Evolutionary conservation across 83 land plant genomes (phyloP), one percentile per base, ranked within the genome.

Genomic region (Larix sibirica): DNA sequence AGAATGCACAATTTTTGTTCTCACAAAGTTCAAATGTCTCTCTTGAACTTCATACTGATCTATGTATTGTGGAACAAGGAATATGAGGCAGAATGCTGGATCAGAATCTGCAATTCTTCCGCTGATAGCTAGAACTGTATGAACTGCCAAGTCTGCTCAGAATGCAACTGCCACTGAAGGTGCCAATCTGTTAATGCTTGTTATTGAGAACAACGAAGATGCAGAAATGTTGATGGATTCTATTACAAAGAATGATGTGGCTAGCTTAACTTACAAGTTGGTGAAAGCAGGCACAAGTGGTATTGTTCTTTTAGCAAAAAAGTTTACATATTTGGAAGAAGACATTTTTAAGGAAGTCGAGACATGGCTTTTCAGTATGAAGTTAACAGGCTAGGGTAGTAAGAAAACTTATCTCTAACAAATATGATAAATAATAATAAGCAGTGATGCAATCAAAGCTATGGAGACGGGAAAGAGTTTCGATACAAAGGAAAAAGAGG

Each of bases 251-350:
- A 60, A 56, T 73, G 4, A 70, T 73, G 36, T 66, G 0, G 1
- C 64, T 61, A 62, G 66, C 56, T 66, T 84, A 14, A 80, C 84
- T 56, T 87, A 82, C 6, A 68, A 85, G 1, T 83, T 91, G 63
- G 66, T 91, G 20, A 82, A 85, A 87, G 89, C 87, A 54, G 99
- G 99, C 71, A 96, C 96, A 20, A 90, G 90, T 89, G 99, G 99
- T 16, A 61, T 94, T 58, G 91, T 94, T 31, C 66, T 93, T 42
- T 88, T 89, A n/a, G 79, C 90, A 62, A 62, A 81, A 69, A 89
- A 87, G 40, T 79, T 95, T 47, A 82, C 62, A 66, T 62, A 86
- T 63, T 81, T 87, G 40, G 88, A 62, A 75, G 87, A 78, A 74
- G 92, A 85, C 62, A 50, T 24, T 40, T 13, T 88, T 33, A 82